These are phyloP conservation scores for Carex kokanica DNA, from an alignment of 176 grass and related monocot genomes.

Conservation along the genomic window DNA sequence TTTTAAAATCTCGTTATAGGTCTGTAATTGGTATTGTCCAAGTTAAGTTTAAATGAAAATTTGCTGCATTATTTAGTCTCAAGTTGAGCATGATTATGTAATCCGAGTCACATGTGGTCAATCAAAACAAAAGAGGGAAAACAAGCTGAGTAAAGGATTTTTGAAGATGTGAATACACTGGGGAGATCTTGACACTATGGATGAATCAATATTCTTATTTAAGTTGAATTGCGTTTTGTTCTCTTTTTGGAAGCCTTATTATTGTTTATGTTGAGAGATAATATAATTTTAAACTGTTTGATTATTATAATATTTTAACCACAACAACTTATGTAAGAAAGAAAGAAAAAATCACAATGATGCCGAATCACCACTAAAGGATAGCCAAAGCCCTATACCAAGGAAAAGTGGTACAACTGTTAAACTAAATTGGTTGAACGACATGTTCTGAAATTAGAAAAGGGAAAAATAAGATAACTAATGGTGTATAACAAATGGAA, in stretches of 20 bases:
- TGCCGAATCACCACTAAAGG: neutral
- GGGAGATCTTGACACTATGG: neutral
- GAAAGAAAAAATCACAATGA: neutral
- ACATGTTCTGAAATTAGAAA: neutral
- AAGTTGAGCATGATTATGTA: slow-evolving; percentile 1
- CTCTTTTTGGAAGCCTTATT: neutral
- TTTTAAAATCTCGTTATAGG: neutral
- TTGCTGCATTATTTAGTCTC: neutral
- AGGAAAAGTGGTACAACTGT: neutral
- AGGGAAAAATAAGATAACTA: neutral
- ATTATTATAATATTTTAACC: neutral
- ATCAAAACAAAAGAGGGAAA: neutral
- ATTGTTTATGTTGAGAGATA: neutral
- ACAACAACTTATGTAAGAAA: neutral
- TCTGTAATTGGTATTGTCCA: neutral
- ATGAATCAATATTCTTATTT: neutral
- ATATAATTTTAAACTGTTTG: neutral
- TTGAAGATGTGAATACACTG: neutral
- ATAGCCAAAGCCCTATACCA: neutral
- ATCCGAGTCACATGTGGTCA: neutral
- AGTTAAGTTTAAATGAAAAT: neutral
- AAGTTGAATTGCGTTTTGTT: neutral
- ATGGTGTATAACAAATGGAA: neutral
- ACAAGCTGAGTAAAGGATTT: neutral
- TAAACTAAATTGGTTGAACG: neutral